Conservation (phyloP, 805 yeast species). For the Debaryomyces prosopidis region DNA sequence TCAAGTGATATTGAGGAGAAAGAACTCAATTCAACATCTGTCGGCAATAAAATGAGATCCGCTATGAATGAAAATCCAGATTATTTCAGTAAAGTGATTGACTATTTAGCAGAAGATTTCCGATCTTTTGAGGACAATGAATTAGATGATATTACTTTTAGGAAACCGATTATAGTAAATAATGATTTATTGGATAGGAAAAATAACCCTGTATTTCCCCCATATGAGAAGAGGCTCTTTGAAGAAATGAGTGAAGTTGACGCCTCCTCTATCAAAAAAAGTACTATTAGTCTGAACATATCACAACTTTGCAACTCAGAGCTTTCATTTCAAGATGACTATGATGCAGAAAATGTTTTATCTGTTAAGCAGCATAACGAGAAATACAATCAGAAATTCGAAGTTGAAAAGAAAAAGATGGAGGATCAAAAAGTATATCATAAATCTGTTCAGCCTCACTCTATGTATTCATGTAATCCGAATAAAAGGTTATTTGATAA, state of each 20-base stretch:
- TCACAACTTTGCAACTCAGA: conserved; percentile 13
- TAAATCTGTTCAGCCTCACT: neutral
- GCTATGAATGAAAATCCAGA: conserved; percentile 13
- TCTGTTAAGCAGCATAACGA: conserved; percentile 6
- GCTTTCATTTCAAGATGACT: conserved; percentile 22
- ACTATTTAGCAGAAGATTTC: conserved; percentile 19
- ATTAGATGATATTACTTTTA: conserved; percentile 32
- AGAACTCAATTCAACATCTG: conserved; percentile 2
- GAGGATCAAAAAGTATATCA: neutral
- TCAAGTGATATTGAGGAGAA: conserved; percentile 6
- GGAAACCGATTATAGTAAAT: conserved; percentile 22
- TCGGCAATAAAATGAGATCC: conserved; percentile 7
- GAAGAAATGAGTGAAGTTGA: conserved; percentile 9
- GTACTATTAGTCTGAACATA: conserved; percentile 8
- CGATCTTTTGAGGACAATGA: conserved; percentile 21
- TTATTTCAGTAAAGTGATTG: conserved; percentile 9
- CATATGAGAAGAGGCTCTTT: conserved; percentile 13
- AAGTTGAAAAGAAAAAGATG: conserved; percentile 10
- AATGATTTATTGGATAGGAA: neutral
- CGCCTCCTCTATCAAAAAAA: conserved; percentile 10
- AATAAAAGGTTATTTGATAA: neutral
- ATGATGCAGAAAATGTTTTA: conserved; percentile 13
- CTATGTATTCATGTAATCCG: neutral
- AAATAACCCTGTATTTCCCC: conserved; percentile 9
- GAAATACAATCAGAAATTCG: conserved; percentile 14